phyloP scores from a whole-genome alignment of 2,329 filamentous ascomycete species.

The Fusarium sp. region DNA sequence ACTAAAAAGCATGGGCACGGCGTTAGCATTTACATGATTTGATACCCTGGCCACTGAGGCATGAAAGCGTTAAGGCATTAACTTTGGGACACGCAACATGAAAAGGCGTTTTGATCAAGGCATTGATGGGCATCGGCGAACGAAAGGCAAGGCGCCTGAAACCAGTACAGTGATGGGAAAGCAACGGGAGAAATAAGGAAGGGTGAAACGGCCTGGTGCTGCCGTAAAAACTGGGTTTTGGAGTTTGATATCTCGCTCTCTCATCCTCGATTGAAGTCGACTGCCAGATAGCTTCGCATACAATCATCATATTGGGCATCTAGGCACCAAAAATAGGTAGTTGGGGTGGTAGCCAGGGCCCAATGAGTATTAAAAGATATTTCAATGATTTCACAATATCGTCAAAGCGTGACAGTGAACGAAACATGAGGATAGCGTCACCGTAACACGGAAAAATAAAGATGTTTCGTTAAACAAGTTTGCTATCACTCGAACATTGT shows the following conservation, averaged over 20 bases:
- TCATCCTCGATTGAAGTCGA: not conserved
- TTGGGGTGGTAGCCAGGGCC: not conserved
- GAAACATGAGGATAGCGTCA: not conserved
- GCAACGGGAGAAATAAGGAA: not conserved
- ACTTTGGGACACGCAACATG: not conserved
- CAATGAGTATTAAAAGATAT: not conserved
- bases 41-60: constrained; percentile 16
- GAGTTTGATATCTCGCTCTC: not conserved
- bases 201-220: not conserved
- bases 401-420: not conserved
- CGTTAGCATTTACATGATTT: constrained; percentile 31
- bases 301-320: not conserved
- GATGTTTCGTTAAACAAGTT: not conserved
- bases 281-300: not conserved
- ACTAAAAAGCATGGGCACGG: constrained; percentile 15
- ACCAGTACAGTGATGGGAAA: not conserved
- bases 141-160: constrained; percentile 4
- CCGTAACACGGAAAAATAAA: not conserved
- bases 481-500: constrained; percentile 3
- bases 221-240: constrained; percentile 9
- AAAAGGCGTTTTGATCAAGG: constrained; percentile 21
- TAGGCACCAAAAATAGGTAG: not conserved
- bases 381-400: not conserved
- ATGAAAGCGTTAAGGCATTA: constrained; percentile 1
- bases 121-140: constrained; percentile 13